These are phyloP conservation scores for Raffaelea albimanens DNA, from an alignment of 2,329 filamentous ascomycete species.

Conservation along the genomic window DNA sequence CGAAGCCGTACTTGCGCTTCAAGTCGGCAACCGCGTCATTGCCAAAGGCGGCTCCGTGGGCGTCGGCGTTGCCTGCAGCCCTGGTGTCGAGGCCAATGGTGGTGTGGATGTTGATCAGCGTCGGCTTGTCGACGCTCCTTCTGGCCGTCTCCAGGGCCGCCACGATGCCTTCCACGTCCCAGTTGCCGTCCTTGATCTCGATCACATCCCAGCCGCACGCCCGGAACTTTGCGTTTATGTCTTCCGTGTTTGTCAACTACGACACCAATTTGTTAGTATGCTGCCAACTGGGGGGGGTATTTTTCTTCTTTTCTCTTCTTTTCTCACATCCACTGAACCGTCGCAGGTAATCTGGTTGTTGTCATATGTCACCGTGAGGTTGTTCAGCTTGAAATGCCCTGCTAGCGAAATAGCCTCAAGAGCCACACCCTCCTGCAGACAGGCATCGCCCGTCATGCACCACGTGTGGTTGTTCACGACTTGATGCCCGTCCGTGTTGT, in stretches of 20 bases:
- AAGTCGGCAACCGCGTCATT: constrained; percentile 41
- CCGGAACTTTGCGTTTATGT: constrained; percentile 48
- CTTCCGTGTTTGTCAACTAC: too few relatives aligned
- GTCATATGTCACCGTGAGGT: constrained; percentile 49
- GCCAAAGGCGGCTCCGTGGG: constrained; percentile 50
- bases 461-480: constrained; percentile 42
- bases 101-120: constrained; percentile 47
- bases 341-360: constrained; percentile 54
- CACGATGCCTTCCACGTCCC: constrained; percentile 37
- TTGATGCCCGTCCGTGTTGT: constrained; percentile 38
- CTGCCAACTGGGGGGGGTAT: too few relatives aligned
- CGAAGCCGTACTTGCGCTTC: constrained; percentile 40
- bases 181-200: constrained; percentile 42
- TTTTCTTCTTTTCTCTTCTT: too few relatives aligned
- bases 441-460: constrained; percentile 50
- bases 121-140: constrained; percentile 15
- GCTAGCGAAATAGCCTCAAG: constrained; percentile 48
- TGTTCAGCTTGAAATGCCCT: constrained; percentile 45
- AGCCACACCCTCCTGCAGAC: constrained; percentile 48
- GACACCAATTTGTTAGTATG: too few relatives aligned
- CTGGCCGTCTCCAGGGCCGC: constrained; percentile 24
- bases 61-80: constrained; percentile 36
- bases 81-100: constrained; percentile 43
- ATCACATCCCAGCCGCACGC: constrained; percentile 47
- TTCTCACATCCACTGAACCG: constrained; percentile 42